Evolutionary conservation across 345 rosid genomes (phyloP), one percentile per base, ranked within the genome.

Genomic region (Hypericum perforatum): DNA sequence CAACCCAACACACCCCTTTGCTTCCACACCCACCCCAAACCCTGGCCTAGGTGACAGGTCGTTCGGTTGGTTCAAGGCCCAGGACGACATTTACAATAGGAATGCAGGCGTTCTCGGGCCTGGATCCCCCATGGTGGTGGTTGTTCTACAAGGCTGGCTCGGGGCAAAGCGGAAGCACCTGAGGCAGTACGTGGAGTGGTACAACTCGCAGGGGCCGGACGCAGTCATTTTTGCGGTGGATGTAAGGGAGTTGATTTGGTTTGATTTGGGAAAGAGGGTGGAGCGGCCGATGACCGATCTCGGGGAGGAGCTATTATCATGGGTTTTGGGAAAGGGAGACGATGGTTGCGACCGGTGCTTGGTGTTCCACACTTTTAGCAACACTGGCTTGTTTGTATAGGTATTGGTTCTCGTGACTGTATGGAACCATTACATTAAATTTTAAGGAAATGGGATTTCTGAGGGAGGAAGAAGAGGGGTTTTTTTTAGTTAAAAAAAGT

Each of bases 321-420:
- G 90, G 95, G 84, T 85, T 52, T 66, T 67, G 6, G 66, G 61
- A 63, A 53, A 57, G 45, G 87, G 78, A 53, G 80, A 75, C n/a
- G 85, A 80, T 48, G 91, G 89, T 42, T 65, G 78, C 60, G 82
- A 85, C 16, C 67, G 80, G 45, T 67, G 76, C 56, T 79, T 87
- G 78, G 53, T 91, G 60, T 87, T 87, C 60, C 96, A 91, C 54
- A 68, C 75, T 48, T 91, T 91, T 67, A 91, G 98, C 73, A 91
- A 91, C 78, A 81, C 95, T 32, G 98, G 98, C 40, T 91, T 86
- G 96, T 70, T 87, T 63, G 74, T 65, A 96, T 87, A 79, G 72
- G 98, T 87, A 14, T 56, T 43, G 9, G 2, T 41, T 10, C 3
- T 8, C 37, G 6, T 11, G 16, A 6, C 50, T 38, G 44, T 16